A percentile compares a stretch with the other conserved stretches of the same genome.
Conservation (phyloP, 1,284 basidiomycete genomes). For the Cerrena zonata region DNA sequence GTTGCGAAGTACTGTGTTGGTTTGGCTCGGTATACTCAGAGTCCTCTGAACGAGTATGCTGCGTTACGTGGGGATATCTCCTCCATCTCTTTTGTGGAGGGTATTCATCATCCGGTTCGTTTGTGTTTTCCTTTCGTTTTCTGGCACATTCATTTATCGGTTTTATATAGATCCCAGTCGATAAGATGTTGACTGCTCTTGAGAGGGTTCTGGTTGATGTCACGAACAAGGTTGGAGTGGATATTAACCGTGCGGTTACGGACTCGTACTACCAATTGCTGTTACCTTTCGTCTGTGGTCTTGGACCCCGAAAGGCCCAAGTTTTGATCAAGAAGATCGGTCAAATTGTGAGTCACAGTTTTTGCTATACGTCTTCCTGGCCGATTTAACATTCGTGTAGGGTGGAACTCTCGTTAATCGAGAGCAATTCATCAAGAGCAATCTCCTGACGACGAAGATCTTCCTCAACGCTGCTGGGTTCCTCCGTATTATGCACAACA, state of each 20-base stretch:
- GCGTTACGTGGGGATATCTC: slow-evolving; percentile 79
- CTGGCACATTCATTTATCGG: slow-evolving; percentile 12
- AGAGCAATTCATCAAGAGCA: slow-evolving; percentile 76
- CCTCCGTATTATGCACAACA: slow-evolving; percentile 74
- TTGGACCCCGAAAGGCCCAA: slow-evolving; percentile 93
- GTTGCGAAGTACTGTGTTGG: slow-evolving; percentile 94
- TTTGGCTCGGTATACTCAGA: slow-evolving; percentile 89
- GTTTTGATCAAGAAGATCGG: slow-evolving; percentile 79
- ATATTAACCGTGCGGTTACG: slow-evolving; percentile 87
- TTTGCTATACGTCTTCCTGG: slow-evolving; percentile 17
- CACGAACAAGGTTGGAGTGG: slow-evolving; percentile 89
- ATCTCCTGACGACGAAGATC: slow-evolving; percentile 78
- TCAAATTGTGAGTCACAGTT: slow-evolving; percentile 52
- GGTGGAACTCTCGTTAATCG: slow-evolving; percentile 82
- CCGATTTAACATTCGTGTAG: slow-evolving; percentile 35
- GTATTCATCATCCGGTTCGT: slow-evolving; percentile 81
- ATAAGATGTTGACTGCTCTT: slow-evolving; percentile 77
- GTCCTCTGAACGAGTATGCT: slow-evolving; percentile 89
- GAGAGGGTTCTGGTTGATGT: slow-evolving; percentile 88
- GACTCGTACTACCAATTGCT: slow-evolving; percentile 85
- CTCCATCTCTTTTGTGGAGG: slow-evolving; percentile 76
- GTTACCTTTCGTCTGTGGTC: slow-evolving; percentile 86
- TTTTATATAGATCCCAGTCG: slow-evolving; percentile 63
- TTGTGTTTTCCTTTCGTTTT: background rate
- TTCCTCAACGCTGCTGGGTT: slow-evolving; percentile 89